phyloP scores from a whole-genome alignment of 768 basidiomycete genomes.

The Tephrocybe sp. region DNA sequence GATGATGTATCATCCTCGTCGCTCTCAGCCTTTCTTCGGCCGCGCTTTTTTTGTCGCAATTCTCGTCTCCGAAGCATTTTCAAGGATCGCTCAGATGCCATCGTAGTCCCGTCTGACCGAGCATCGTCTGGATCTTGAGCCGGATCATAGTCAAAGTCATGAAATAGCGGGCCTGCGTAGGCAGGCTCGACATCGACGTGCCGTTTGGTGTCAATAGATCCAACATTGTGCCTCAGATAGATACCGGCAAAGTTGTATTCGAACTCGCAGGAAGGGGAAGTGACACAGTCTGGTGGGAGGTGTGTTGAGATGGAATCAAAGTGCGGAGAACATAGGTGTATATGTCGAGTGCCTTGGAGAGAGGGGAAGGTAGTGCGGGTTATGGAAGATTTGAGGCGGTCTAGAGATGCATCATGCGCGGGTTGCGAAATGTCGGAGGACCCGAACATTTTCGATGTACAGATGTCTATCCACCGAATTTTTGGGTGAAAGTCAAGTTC shows the following conservation, averaged over 20 bases:
- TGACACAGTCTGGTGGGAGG: constrained; percentile 2
- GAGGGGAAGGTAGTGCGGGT: constrained; percentile 1
- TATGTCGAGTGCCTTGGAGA: constrained; percentile 2
- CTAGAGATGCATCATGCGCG: not conserved
- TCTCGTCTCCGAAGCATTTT: no score
- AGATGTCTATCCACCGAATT: constrained; percentile 12
- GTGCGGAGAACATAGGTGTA: constrained; percentile 6
- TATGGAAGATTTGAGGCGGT: constrained; percentile 1
- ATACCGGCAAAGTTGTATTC: not conserved
- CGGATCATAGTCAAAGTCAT: no score
- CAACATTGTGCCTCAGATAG: no score
- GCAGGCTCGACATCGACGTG: no score
- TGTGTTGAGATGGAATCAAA: constrained; percentile 5
- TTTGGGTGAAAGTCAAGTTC: constrained; percentile 2
- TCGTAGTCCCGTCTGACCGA: not conserved
- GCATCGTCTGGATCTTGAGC: no score
- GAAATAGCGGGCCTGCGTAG: no score
- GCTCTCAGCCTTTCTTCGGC: no score
- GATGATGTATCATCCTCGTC: no score
- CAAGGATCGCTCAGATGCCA: not conserved
- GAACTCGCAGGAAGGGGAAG: not conserved
- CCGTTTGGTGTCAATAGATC: no score
- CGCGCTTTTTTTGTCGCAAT: no score
- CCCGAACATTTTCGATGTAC: constrained; percentile 8
- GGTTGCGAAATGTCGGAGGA: not conserved